Evolutionary conservation across 2,329 filamentous ascomycete genomes (phyloP), one percentile per base, ranked within the genome.

Genomic region (Nakataea oryzae): DNA sequence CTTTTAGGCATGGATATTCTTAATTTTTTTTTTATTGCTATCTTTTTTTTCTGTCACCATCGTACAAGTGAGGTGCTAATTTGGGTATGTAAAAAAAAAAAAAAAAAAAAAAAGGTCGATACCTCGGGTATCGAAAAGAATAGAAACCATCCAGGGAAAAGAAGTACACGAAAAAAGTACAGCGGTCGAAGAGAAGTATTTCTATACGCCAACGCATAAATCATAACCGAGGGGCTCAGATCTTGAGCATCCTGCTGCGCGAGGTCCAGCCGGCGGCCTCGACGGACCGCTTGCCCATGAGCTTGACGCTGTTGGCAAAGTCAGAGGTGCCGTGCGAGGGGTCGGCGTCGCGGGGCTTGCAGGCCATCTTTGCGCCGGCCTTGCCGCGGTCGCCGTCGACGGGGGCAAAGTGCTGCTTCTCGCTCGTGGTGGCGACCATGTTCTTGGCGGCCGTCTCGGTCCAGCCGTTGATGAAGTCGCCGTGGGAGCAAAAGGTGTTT

Each of bases 381-480:
- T 62, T 64, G 9, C 58, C 59, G 27, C 50, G 41, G 24, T 27
- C 50, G 17, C 59, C 59, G 26, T 55, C 50, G 24, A 60, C 41
- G 21, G 24, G 11, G n/a, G 17, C 7, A 14, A 28, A 60, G 1
- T 58, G 17, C 2, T 30, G 17, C 32, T 60, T 60, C 24, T 50
- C 13, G 14, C 27, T 60, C 1, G 41, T 74, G 3, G 74, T 70
- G 28, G 66, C 68, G 7, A 78, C 61, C 74, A 79, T 76, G 59
- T 73, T 74, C 66, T 68, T 59, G 1, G 73, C 74, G 0, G 75
- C 74, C 56, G 78, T 75, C n/a, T 67, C 66, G 3, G 73, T 72
- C 76, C 76, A 79, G 8, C 70, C 77, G 57, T 78, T 78, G 68
- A 79, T 75, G 64, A 78, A 78, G 67, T 79, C 76, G 26, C 76